phyloP scores from a whole-genome alignment of 2,329 filamentous ascomycete species.

The Pseudocercospora fijiensis region DNA sequence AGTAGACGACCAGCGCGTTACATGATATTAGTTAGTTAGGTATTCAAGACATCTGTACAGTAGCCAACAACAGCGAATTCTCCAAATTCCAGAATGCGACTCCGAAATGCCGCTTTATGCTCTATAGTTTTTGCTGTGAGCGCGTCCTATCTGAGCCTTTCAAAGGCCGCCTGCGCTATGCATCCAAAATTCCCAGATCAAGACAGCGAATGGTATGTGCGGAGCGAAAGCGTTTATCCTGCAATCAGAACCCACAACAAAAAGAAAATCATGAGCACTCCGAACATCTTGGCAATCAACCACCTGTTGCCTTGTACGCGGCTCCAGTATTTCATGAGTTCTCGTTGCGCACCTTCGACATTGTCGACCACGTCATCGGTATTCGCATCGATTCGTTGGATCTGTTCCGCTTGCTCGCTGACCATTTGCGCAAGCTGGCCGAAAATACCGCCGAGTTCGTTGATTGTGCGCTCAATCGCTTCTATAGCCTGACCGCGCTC shows the following conservation, averaged over 20 bases:
- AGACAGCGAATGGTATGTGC: neutral
- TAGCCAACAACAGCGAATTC: neutral
- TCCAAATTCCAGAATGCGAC: neutral
- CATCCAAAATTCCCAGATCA: neutral
- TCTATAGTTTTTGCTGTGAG: slow-evolving; percentile 7
- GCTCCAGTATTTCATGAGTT: slow-evolving; percentile 95
- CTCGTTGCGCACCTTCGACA: slow-evolving; percentile 91
- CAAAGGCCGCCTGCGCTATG: neutral
- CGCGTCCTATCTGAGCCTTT: neutral
- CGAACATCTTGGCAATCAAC: slow-evolving; percentile 82
- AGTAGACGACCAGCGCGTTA: neutral
- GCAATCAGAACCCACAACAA: slow-evolving; percentile 40
- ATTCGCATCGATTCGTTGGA: slow-evolving; percentile 94
- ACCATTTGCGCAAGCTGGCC: slow-evolving; percentile 96
- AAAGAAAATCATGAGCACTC: slow-evolving; percentile 83
- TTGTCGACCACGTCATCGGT: slow-evolving; percentile 98
- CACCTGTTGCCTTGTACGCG: slow-evolving; percentile 92
- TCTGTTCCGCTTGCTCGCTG: slow-evolving; percentile 95
- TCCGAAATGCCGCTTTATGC: neutral
- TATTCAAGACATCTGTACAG: slow-evolving; percentile 5
- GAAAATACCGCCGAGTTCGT: slow-evolving; percentile 87
- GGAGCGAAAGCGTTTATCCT: slow-evolving; percentile 23
- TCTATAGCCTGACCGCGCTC: slow-evolving; percentile 94
- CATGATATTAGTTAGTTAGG: neutral
- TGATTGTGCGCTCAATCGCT: slow-evolving; percentile 92